Percentiles rank a stretch among this genome's conserved stretches.
phyloP scores from a whole-genome alignment of 2,329 filamentous ascomycete species.

The Colletotrichum karsti region DNA sequence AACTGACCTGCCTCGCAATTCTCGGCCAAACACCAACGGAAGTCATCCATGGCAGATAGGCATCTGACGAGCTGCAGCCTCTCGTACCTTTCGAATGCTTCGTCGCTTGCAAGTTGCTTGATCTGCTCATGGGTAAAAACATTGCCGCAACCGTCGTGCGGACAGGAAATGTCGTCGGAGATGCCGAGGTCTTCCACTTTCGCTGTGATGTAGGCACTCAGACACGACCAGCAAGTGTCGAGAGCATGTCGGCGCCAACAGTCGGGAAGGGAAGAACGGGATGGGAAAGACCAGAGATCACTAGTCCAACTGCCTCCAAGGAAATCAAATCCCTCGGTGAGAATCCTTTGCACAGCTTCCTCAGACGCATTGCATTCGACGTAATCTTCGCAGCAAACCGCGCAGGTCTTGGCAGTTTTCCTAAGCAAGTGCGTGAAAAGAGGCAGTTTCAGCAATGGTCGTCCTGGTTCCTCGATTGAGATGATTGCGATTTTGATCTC shows the following conservation, averaged over 20 bases:
- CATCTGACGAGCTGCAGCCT: conserved; percentile 4
- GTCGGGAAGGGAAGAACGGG: not conserved
- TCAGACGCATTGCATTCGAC: conserved; percentile 10
- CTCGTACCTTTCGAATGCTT: conserved; percentile 28
- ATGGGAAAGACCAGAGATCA: conserved; percentile 21
- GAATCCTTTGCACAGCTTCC: not conserved
- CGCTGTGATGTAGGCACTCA: conserved; percentile 19
- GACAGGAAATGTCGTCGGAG: conserved; percentile 24
- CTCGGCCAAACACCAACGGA: conserved; percentile 36
- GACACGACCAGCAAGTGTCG: conserved; percentile 29
- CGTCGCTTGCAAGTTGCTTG: not conserved
- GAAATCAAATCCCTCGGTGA: not conserved
- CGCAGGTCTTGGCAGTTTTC: conserved; percentile 9
- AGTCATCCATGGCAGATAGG: conserved; percentile 22
- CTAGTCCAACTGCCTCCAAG: conserved; percentile 21
- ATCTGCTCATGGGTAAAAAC: conserved; percentile 29
- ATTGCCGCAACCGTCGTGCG: conserved; percentile 19
- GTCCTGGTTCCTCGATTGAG: no score
- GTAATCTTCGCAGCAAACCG: conserved; percentile 23
- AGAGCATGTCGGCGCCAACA: conserved; percentile 26
- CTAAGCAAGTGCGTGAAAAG: not conserved
- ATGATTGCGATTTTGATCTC: not conserved
- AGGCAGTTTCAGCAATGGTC: not conserved
- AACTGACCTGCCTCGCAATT: conserved; percentile 34
- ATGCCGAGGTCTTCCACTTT: conserved; percentile 24